These are phyloP conservation scores for Boletellus sp. DNA, from an alignment of 768 basidiomycete genomes.

Conservation along the genomic window DNA sequence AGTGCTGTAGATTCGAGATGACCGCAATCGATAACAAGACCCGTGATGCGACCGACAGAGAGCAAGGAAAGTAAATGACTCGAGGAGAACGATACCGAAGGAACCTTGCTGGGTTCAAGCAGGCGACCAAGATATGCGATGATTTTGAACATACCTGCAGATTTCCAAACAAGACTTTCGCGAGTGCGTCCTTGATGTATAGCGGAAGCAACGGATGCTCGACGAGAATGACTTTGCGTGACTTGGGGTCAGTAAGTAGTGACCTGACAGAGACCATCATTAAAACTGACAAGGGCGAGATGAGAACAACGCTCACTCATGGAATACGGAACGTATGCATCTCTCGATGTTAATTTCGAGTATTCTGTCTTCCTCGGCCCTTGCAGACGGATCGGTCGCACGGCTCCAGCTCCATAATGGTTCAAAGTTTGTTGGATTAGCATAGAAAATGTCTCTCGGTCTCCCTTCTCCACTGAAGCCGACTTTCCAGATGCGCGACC, in stretches of 20 bases:
- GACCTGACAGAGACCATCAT: slow-evolving; percentile 50
- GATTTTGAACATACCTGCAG: slow-evolving; percentile 53
- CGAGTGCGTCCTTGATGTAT: slow-evolving; percentile 84
- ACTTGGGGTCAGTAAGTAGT: slow-evolving; percentile 90
- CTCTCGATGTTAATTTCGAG: slow-evolving; percentile 67
- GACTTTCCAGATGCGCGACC: slow-evolving; percentile 92
- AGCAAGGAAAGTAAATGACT: slow-evolving; percentile 83
- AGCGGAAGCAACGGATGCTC: slow-evolving; percentile 87
- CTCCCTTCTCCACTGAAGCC: slow-evolving; percentile 96
- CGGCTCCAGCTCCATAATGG: slow-evolving; percentile 62
- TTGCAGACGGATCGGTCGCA: slow-evolving; percentile 49
- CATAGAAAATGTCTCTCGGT: slow-evolving; percentile 83
- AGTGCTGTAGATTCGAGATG: slow-evolving; percentile 86
- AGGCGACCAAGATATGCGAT: background rate
- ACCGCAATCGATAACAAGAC: slow-evolving; percentile 90
- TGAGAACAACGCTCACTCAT: slow-evolving; percentile 54
- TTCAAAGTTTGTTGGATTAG: slow-evolving; percentile 39
- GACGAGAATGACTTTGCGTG: slow-evolving; percentile 88
- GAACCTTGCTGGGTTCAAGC: slow-evolving; percentile 54
- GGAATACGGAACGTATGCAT: slow-evolving; percentile 74
- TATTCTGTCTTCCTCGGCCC: slow-evolving; percentile 70
- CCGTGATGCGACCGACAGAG: slow-evolving; percentile 85
- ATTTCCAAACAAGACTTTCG: slow-evolving; percentile 85
- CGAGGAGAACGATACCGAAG: slow-evolving; percentile 89
- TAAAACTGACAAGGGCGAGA: slow-evolving; percentile 8